These are phyloP conservation scores for Pseudonitzschia multiseries DNA, from an alignment of 108 stramenopile species.

Conservation along the genomic window DNA sequence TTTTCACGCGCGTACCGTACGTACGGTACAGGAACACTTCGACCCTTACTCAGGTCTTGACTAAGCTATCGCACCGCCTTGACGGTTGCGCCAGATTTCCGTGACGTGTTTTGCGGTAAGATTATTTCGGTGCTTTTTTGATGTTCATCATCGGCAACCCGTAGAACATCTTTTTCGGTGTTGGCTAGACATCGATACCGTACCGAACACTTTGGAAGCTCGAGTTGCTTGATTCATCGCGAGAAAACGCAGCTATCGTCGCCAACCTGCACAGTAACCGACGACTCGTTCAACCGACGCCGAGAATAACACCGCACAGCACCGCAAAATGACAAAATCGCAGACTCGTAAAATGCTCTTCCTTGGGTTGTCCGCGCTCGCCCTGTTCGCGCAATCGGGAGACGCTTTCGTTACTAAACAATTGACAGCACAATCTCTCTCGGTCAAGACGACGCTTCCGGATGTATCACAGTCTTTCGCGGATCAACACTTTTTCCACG, in stretches of 20 bases:
- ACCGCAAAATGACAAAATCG: background rate
- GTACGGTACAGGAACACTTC: no score
- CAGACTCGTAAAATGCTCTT: background rate
- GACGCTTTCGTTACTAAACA: background rate
- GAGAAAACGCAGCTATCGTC: no score
- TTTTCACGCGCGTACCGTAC: no score
- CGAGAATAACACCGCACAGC: no score
- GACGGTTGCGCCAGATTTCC: background rate
- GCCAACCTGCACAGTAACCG: no score
- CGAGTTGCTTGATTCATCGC: no score
- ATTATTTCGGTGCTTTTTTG: background rate
- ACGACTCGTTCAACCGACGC: no score
- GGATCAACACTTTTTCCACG: background rate
- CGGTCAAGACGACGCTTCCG: background rate
- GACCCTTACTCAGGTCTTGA: no score
- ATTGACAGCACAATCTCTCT: background rate
- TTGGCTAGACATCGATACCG: no score
- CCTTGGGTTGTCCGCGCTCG: slow-evolving; percentile 2
- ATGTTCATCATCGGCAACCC: background rate
- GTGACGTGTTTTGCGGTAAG: background rate
- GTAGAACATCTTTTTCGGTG: background rate
- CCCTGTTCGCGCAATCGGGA: slow-evolving; percentile 1
- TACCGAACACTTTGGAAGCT: no score
- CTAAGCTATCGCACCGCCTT: no score
- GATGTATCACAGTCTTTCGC: background rate